Evolutionary conservation across 2,329 filamentous ascomycete genomes (phyloP).

Genomic region (Alternaria consortialis): DNA sequence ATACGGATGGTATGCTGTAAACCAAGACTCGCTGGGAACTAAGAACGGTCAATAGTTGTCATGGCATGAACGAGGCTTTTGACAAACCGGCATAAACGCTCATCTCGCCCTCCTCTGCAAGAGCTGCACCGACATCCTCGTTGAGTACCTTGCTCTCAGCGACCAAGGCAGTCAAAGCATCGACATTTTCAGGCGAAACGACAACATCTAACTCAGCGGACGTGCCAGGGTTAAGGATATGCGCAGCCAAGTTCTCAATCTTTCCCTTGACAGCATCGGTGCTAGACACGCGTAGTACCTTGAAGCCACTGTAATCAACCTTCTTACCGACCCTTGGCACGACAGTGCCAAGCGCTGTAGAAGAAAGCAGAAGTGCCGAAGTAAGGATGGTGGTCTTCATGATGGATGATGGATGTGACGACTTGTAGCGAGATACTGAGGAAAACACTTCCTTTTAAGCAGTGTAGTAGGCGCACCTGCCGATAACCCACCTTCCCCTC

Average conservation of each 20-base stretch:
- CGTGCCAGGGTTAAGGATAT: conserved; percentile 46
- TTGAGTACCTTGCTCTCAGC: conserved; percentile 40
- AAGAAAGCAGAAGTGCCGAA: conserved; percentile 34
- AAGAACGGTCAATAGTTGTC: conserved; percentile 4
- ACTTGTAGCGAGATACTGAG: conserved; percentile 7
- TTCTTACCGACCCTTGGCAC: conserved; percentile 41
- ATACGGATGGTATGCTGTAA: conserved; percentile 49
- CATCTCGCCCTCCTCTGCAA: conserved; percentile 44
- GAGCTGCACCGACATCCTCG: conserved; percentile 47
- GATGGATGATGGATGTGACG: conserved; percentile 15
- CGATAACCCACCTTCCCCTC: conserved; percentile 33
- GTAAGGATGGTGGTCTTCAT: conserved; percentile 44
- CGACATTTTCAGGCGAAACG: conserved; percentile 45
- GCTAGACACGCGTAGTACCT: conserved; percentile 42
- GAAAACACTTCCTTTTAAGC: conserved; percentile 25
- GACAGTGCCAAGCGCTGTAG: conserved; percentile 33
- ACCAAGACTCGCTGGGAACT: conserved; percentile 49
- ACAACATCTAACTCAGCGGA: conserved; percentile 44
- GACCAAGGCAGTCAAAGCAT: conserved; percentile 40
- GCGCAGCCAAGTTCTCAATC: conserved; percentile 44
- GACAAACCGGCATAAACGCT: conserved; percentile 39
- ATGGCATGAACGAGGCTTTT: neutral
- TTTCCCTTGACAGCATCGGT: conserved; percentile 35
- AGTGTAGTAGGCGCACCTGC: neutral
- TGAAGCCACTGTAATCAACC: conserved; percentile 50